phyloP scores from a whole-genome alignment of 2,329 filamentous ascomycete species.

The Colletotrichum phormii region DNA sequence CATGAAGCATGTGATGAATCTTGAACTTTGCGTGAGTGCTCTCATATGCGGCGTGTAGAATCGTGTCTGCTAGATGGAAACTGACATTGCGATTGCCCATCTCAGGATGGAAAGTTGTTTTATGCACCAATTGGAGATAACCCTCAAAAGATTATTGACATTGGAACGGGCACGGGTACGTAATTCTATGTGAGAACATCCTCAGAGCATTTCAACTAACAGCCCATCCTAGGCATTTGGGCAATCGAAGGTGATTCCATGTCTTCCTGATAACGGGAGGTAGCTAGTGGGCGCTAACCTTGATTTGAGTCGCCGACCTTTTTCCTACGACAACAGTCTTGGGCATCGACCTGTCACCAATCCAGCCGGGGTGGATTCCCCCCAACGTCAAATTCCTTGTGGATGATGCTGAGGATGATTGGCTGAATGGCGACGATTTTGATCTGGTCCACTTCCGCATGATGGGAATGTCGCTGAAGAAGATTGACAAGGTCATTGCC shows the following conservation, averaged over 20 bases:
- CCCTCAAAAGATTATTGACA: conserved; percentile 54
- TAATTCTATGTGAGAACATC: conserved; percentile 40
- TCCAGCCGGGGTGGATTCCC: conserved; percentile 27
- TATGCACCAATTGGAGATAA: conserved; percentile 46
- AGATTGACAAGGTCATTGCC: too few relatives aligned
- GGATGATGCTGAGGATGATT: conserved; percentile 38
- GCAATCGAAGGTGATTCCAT: too few relatives aligned
- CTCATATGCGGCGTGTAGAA: too few relatives aligned
- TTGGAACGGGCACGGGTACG: conserved; percentile 56
- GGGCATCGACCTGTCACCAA: conserved; percentile 47
- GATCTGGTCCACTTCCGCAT: neutral
- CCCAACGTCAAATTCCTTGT: conserved; percentile 42
- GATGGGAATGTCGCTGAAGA: too few relatives aligned
- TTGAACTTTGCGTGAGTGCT: too few relatives aligned
- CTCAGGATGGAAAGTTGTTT: conserved; percentile 46
- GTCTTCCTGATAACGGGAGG: too few relatives aligned
- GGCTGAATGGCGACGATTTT: neutral
- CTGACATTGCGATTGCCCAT: too few relatives aligned
- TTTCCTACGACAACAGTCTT: neutral
- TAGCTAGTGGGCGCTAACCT: too few relatives aligned
- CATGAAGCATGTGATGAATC: too few relatives aligned
- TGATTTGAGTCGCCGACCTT: neutral
- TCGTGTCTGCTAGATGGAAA: too few relatives aligned
- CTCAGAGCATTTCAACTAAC: too few relatives aligned
- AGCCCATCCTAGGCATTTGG: too few relatives aligned